A percentile compares a stretch with the other conserved stretches of the same genome.
Evolutionary conservation across 2,329 filamentous ascomycete species (phyloP).

Genomic region (Cryphonectria parasitica): DNA sequence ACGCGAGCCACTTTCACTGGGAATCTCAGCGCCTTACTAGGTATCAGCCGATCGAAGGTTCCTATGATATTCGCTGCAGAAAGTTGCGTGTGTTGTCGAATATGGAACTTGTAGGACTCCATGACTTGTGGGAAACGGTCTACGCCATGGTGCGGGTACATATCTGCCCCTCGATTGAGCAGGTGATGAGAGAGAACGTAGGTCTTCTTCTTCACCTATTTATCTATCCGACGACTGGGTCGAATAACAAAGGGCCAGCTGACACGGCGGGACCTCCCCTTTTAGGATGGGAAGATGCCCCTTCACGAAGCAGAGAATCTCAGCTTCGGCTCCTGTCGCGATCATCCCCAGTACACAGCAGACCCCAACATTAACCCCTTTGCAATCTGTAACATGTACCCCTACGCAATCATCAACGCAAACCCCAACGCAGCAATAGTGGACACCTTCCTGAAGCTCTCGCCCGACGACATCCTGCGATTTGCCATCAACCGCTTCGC

Average conservation of each 20-base stretch:
- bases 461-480: constrained; percentile 53
- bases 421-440: constrained; percentile 44
- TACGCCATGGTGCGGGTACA: constrained; percentile 49
- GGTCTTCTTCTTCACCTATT: constrained; percentile 28
- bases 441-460: constrained; percentile 54
- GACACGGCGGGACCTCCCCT: not conserved
- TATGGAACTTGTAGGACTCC: constrained; percentile 48
- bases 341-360: not conserved
- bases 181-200: constrained; percentile 41
- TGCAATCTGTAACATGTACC: too few species aligned
- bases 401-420: constrained; percentile 6
- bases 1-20: constrained; percentile 56
- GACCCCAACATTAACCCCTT: too few species aligned
- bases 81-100: constrained; percentile 51
- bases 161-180: constrained; percentile 51
- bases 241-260: not conserved
- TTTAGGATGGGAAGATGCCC: constrained; percentile 11
- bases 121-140: constrained; percentile 50
- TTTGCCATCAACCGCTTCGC: constrained; percentile 52
- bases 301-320: constrained; percentile 18
- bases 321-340: constrained; percentile 28
- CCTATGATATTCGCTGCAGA: constrained; percentile 44
- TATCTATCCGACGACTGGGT: too few species aligned
- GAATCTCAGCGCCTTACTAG: constrained; percentile 39
- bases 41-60: constrained; percentile 27